phyloP scores from a whole-genome alignment of 2,329 filamentous ascomycete genomes.

The Hypoxylon sp. region DNA sequence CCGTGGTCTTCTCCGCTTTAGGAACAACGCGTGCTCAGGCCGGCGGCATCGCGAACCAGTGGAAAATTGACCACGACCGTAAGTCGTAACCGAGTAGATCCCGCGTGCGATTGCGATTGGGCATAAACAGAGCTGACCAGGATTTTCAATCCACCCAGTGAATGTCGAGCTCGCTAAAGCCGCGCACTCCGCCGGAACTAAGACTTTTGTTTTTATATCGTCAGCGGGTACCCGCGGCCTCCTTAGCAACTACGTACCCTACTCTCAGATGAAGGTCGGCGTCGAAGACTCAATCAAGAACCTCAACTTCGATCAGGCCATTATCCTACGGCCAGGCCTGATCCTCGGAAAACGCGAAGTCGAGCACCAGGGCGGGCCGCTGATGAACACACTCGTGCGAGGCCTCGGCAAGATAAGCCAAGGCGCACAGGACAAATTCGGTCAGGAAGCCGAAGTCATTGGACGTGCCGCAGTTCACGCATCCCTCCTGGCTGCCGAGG shows the following conservation, averaged over 20 bases:
- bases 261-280: slow-evolving; percentile 84
- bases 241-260: slow-evolving; percentile 61
- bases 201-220: slow-evolving; percentile 84
- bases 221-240: slow-evolving; percentile 64
- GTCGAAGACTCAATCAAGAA: slow-evolving; percentile 83
- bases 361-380: slow-evolving; percentile 70
- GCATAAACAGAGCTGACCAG: slow-evolving; percentile 10
- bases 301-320: slow-evolving; percentile 81
- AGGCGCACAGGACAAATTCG: slow-evolving; percentile 75
- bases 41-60: slow-evolving; percentile 83
- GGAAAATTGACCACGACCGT: slow-evolving; percentile 86
- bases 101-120: background rate
- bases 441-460: slow-evolving; percentile 82
- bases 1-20: slow-evolving; percentile 81
- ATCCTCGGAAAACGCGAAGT: slow-evolving; percentile 80
- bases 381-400: slow-evolving; percentile 69
- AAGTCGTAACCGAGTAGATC: slow-evolving; percentile 27
- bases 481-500: slow-evolving; percentile 69
- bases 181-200: slow-evolving; percentile 79
- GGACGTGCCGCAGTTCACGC: slow-evolving; percentile 76
- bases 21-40: slow-evolving; percentile 84
- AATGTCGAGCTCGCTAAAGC: slow-evolving; percentile 84
- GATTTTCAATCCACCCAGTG: slow-evolving; percentile 57
- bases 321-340: slow-evolving; percentile 81
- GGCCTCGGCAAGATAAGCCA: slow-evolving; percentile 68